Percentiles rank a stretch among this genome's conserved stretches.
Conservation (phyloP, 257 asterid species). For the Solanum sparsipilum region DNA sequence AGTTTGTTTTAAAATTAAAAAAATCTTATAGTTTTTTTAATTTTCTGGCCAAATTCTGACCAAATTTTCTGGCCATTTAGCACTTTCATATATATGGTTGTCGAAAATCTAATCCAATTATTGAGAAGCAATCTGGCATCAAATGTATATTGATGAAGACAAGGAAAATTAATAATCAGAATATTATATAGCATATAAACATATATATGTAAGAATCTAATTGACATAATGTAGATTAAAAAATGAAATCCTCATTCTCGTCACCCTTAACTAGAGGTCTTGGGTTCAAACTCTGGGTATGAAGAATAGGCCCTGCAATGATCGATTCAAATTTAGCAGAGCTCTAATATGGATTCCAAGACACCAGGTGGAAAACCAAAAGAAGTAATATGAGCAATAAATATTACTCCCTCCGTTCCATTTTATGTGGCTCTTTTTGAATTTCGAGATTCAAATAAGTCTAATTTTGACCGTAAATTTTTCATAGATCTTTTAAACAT, state of each 20-base stretch:
- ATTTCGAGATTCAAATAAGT: too few relatives aligned
- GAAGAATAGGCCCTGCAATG: too few relatives aligned
- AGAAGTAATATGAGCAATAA: background rate
- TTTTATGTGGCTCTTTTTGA: too few relatives aligned
- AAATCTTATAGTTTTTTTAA: too few relatives aligned
- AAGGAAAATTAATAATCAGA: background rate
- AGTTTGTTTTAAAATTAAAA: too few relatives aligned
- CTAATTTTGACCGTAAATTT: too few relatives aligned
- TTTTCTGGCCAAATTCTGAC: too few relatives aligned
- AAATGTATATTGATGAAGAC: background rate
- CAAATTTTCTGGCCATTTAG: too few relatives aligned
- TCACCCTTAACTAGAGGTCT: too few relatives aligned
- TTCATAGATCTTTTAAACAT: too few relatives aligned
- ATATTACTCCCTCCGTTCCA: background rate
- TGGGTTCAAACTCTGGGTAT: fast-evolving
- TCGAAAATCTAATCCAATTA: background rate
- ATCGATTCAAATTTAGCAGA: too few relatives aligned
- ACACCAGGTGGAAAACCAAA: background rate
- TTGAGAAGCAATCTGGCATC: background rate
- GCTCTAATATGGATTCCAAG: too few relatives aligned
- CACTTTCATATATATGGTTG: background rate
- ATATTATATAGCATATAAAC: background rate
- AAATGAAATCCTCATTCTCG: background rate
- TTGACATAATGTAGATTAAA: background rate
- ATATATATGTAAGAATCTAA: background rate